Conservation (phyloP, 768 basidiomycete genomes). For the Macrocybe gigantea region DNA sequence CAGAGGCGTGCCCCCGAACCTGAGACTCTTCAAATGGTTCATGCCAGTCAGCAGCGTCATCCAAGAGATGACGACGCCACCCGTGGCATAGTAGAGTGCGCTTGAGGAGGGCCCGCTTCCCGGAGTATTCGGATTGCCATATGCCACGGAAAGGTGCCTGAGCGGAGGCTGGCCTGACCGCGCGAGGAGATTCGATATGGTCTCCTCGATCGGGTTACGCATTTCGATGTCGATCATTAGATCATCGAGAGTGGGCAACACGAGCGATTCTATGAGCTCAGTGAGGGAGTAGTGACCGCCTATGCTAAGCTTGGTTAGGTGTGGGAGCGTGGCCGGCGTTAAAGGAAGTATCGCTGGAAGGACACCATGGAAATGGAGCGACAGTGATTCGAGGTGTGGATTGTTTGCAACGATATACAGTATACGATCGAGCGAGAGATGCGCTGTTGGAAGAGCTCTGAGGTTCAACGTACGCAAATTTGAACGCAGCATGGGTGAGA, state of each 20-base stretch:
- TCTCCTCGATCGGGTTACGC: conserved; percentile 71
- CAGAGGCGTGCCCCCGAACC: conserved; percentile 59
- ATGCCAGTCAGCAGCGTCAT: conserved; percentile 54
- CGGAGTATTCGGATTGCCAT: conserved; percentile 30
- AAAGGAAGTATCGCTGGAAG: conserved; percentile 61
- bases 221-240: conserved; percentile 68
- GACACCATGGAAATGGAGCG: conserved; percentile 58
- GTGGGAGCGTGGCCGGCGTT: conserved; percentile 42
- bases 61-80: conserved; percentile 61
- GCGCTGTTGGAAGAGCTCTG: conserved; percentile 56
- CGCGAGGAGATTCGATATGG: conserved; percentile 52
- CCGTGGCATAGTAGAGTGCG: conserved; percentile 53
- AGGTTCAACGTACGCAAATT: conserved; percentile 55
- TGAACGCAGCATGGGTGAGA: conserved; percentile 62
- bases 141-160: conserved; percentile 56
- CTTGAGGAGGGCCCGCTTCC: conserved; percentile 12
- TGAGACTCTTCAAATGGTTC: conserved; percentile 49
- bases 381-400: conserved; percentile 47
- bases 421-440: conserved; percentile 63
- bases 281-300: conserved; percentile 65
- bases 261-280: conserved; percentile 54
- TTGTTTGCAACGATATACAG: conserved; percentile 60
- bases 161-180: conserved; percentile 57
- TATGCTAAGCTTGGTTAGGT: conserved; percentile 49
- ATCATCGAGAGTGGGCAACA: conserved; percentile 49